Base-by-base conservation (phyloP, 495 filamentous ascomycete genomes). In the Aspergillus funiculosus region DNA sequence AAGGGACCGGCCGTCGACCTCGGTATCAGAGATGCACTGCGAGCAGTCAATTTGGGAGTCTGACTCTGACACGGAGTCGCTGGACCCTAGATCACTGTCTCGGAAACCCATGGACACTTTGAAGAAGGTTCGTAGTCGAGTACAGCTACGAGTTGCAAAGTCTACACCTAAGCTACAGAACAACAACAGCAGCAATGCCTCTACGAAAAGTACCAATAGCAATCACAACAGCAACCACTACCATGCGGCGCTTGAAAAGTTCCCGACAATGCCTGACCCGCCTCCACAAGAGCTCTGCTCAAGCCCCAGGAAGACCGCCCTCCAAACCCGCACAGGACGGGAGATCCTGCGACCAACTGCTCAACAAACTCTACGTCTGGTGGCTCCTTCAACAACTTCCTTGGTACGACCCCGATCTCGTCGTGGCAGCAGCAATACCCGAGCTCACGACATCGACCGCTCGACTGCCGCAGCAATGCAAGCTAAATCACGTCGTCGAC, bases 11-110 rank as follows among this genome's bases (percentile, higher is more conserved):
- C 72, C 60, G 6, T 76, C 57, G 14, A 75, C 57, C 10, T 76
- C 58, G 38, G 67, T 64, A 17, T 74, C 59, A 52, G 75, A 65
- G 13, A 56, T 56, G 11, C 53, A 62, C 48, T 58, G 58, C 13
- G 69, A 73, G 40, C 69, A 71, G 21, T 73, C 69, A 0, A 66
- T 73, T 0, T 73, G 69, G 69, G 69, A 73, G 36, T 72, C 69
- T 0, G 69, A 73, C 39, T 73, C 69, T 0, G 69, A 73, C 11
- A 62, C 48, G 10, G 69, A 70, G 40, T 67, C 62, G 0, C 42
- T 58, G 8, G 60, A 64, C 13, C 63, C 62, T 22, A 68, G 62
- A 40, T 67, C 67, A 0, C 51, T 69, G 6, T 70, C 68, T 1
- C 60, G 67, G 9, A 64, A 62, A 11, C 67, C 68, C 0, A 71